These are phyloP conservation scores for Cicer arietinum DNA, from an alignment of 306 rosid genomes.

Conservation along the genomic window DNA sequence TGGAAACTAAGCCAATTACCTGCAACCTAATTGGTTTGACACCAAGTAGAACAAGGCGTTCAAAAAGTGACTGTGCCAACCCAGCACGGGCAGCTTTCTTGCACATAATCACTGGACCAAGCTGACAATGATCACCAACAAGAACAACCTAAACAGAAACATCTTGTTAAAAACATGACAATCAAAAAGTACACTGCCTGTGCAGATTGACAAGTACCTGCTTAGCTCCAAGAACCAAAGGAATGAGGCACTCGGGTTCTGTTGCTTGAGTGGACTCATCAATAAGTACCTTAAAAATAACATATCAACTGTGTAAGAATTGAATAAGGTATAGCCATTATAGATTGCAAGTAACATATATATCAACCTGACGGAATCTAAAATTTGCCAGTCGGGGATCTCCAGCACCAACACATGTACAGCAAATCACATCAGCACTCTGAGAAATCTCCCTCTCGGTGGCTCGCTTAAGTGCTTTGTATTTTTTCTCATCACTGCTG, in stretches of 20 bases:
- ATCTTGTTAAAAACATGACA: conserved; percentile 36
- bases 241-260: conserved; percentile 98
- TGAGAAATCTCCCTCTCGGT: conserved; percentile 99
- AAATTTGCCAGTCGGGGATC: conserved; percentile 96
- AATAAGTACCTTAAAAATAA: conserved; percentile 78
- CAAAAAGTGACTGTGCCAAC: conserved; percentile 96
- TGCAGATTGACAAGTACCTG: conserved; percentile 64
- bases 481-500: conserved; percentile 97
- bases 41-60: conserved; percentile 94
- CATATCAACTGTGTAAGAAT: conserved; percentile 36
- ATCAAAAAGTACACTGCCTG: not conserved
- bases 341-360: conserved; percentile 22
- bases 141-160: conserved; percentile 78
- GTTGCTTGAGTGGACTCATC: conserved; percentile 99
- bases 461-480: conserved; percentile 96
- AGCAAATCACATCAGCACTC: conserved; percentile 99
- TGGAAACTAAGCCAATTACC: conserved; percentile 56
- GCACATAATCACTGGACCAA: conserved; percentile 99
- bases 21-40: conserved; percentile 98
- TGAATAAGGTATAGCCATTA: conserved; percentile 17
- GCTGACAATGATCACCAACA: conserved; percentile 99
- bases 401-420: conserved; percentile 99
- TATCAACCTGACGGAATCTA: conserved; percentile 97
- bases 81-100: conserved; percentile 99
- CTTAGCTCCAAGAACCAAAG: conserved; percentile 98